These are phyloP conservation scores for Fonsecaea pedrosoi DNA, from an alignment of 2,329 filamentous ascomycete genomes.

Conservation along the genomic window DNA sequence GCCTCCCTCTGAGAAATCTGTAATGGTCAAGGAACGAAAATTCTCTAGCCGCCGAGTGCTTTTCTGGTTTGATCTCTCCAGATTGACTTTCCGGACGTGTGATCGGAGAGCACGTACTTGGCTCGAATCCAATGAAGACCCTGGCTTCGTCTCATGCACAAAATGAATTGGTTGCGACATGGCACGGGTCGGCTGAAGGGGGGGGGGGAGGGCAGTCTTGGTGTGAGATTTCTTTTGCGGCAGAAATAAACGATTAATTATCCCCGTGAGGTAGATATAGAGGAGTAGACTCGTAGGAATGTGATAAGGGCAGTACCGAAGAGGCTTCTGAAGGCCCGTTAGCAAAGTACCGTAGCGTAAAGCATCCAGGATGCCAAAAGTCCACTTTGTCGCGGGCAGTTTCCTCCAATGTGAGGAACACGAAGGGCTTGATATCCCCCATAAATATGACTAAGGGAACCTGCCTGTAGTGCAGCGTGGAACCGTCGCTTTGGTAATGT, in stretches of 20 bases:
- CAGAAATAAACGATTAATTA: constrained; percentile 7
- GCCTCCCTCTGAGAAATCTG: constrained; percentile 22
- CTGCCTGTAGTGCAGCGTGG: constrained; percentile 3
- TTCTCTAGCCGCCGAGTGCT: constrained; percentile 26
- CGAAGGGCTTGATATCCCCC: neutral
- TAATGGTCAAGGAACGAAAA: constrained; percentile 25
- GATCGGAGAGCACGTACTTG: constrained; percentile 28
- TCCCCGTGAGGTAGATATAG: constrained; percentile 11
- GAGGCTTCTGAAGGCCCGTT: neutral
- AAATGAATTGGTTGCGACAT: constrained; percentile 27
- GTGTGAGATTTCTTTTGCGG: neutral
- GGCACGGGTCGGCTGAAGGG: neutral
- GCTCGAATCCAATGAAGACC: constrained; percentile 19
- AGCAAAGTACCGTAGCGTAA: constrained; percentile 11
- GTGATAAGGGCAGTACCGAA: neutral
- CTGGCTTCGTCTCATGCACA: constrained; percentile 26
- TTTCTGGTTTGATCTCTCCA: constrained; percentile 24
- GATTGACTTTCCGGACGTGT: constrained; percentile 27
- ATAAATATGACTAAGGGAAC: constrained; percentile 19
- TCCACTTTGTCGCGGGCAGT: constrained; percentile 7
- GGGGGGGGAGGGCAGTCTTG: neutral
- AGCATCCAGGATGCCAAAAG: constrained; percentile 12
- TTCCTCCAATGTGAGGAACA: constrained; percentile 17
- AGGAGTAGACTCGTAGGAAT: neutral
- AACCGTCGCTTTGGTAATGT: constrained; percentile 21